Base-by-base conservation (phyloP, 2,329 filamentous ascomycete genomes). In the Mycocentrospora acerina region DNA sequence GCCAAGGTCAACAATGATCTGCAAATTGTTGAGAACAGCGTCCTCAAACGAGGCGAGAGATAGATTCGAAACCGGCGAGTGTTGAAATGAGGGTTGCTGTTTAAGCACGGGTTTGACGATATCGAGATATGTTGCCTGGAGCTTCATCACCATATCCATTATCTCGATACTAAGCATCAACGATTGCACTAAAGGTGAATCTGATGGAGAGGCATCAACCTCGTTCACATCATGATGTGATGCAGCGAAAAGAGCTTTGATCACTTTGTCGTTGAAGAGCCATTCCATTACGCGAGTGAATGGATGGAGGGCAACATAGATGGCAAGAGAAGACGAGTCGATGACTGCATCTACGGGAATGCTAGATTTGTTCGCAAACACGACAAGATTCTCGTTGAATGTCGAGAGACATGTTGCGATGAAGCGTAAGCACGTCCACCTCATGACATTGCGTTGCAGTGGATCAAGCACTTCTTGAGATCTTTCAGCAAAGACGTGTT, bases 261-360 rank as follows among this genome's bases (percentile, higher is more conserved):
- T 81, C 15, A 96, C 88, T 49, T 86, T 88, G 58, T 94, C 88
- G 61, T 95, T 96, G 68, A 95, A 95, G 69, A 98, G 81, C 90
- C 93, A 97, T 62, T 98, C 93, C 87, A 97, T 96, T 12, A 95
- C 85, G 42, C 94, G 82, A 3, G 88, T 83, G 59, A 97, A 98
- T 0, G 94, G 91, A 69, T 98, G 94, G 36, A 95, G 78, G 16
- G 83, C 81, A 42, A 93, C 82, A 62, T 98, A 99, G 5, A 80
- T 78, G 33, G 83, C 81, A 4, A 97, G 74, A 39, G 87, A 86
- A 3, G 84, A 85, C 4, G 88, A 78, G 28, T 78, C 78, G 49
- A 95, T 88, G 12, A 86, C 80, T 8, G 78, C 71, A 62, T 96
- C 90, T 12, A 95, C 82, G 17, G 80, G 74, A 19, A 94, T 75